These are phyloP conservation scores for Rosa chinensis DNA, from an alignment of 306 rosid genomes.

Conservation along the genomic window DNA sequence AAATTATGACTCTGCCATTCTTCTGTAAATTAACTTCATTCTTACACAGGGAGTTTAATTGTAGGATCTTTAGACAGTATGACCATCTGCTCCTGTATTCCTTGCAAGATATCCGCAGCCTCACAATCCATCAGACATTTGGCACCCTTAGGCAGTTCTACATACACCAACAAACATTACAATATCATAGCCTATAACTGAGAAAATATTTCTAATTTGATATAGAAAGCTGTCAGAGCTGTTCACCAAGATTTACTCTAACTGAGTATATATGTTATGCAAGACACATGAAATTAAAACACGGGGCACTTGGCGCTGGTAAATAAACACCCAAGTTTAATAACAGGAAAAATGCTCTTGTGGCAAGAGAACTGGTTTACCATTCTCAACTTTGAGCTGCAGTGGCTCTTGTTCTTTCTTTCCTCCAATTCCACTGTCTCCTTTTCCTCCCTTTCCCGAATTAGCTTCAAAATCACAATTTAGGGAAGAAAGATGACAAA, in stretches of 20 bases:
- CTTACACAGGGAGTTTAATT: constrained; percentile 70
- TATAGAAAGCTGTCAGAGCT: not conserved
- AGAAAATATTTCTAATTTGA: not conserved
- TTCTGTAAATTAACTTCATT: constrained; percentile 14
- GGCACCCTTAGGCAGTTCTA: constrained; percentile 71
- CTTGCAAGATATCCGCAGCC: constrained; percentile 62
- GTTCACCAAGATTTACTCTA: not conserved
- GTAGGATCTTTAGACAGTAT: constrained; percentile 70
- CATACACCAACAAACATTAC: constrained; percentile 22
- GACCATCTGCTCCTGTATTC: constrained; percentile 72
- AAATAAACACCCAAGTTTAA: constrained; percentile 12
- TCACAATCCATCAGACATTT: constrained; percentile 86
- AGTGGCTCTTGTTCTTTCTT: constrained; percentile 51
- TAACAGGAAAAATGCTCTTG: constrained; percentile 11
- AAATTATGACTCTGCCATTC: not conserved
- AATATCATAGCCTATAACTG: not conserved
- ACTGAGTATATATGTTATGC: not conserved
- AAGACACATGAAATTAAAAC: not conserved
- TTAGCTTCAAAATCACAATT: constrained; percentile 33
- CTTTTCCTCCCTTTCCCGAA: constrained; percentile 57
- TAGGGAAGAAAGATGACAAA: constrained; percentile 12
- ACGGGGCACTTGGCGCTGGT: not conserved
- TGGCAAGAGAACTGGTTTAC: constrained; percentile 44
- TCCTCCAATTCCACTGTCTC: constrained; percentile 43
- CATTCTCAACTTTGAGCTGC: constrained; percentile 56